Conservation (phyloP, 345 rosid species). For the Microcos paniculata region DNA sequence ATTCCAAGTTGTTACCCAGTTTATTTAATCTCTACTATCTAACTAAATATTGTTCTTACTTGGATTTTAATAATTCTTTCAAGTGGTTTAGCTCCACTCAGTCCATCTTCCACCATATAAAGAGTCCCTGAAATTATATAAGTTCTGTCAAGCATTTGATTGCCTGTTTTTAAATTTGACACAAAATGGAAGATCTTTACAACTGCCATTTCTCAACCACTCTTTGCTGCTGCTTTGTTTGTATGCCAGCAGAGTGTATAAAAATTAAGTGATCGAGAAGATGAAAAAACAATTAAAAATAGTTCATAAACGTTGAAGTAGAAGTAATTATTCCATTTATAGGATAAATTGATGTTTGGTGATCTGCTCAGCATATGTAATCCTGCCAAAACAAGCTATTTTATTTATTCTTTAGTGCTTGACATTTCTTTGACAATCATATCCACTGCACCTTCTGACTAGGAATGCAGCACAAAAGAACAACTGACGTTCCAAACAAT, state of each 20-base stretch:
- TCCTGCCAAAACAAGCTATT: neutral
- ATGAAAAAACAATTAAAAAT: too few species aligned
- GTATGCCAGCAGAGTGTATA: neutral
- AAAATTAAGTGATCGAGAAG: too few species aligned
- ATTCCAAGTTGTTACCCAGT: neutral
- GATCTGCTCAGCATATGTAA: neutral
- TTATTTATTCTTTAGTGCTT: neutral
- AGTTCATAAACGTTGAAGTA: neutral
- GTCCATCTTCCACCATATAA: too few species aligned
- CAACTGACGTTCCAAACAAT: neutral
- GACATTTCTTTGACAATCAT: neutral
- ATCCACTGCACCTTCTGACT: neutral
- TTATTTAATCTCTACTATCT: neutral
- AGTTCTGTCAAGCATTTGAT: too few species aligned
- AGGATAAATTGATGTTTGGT: neutral
- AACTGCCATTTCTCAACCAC: neutral
- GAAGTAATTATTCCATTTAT: neutral
- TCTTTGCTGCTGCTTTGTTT: neutral
- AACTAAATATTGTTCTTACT: neutral
- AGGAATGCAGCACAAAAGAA: neutral
- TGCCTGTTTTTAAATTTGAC: neutral
- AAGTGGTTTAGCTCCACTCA: too few species aligned
- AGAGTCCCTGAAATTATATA: too few species aligned
- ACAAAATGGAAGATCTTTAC: neutral
- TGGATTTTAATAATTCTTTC: neutral